Evolutionary conservation across 2,329 filamentous ascomycete genomes (phyloP).

Genomic region (Thielaviopsis populi): DNA sequence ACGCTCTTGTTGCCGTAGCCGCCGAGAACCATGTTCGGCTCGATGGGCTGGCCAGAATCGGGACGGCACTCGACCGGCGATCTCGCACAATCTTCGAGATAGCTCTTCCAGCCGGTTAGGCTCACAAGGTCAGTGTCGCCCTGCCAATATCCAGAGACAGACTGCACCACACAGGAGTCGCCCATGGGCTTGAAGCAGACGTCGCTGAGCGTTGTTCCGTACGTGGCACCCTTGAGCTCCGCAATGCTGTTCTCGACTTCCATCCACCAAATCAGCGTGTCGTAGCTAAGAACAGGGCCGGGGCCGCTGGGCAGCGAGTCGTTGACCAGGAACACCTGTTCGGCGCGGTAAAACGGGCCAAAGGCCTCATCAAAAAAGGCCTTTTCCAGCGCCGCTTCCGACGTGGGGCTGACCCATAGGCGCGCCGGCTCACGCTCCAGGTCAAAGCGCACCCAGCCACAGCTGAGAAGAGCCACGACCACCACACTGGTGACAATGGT

Average conservation of each 20-base stretch:
- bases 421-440: slow-evolving; percentile 81
- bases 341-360: slow-evolving; percentile 86
- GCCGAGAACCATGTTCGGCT: slow-evolving; percentile 72
- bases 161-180: slow-evolving; percentile 81
- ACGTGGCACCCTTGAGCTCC: slow-evolving; percentile 53
- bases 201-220: slow-evolving; percentile 58
- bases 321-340: slow-evolving; percentile 89
- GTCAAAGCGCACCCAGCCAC: slow-evolving; percentile 80
- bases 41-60: slow-evolving; percentile 75
- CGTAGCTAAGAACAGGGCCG: slow-evolving; percentile 71
- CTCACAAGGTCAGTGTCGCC: slow-evolving; percentile 47
- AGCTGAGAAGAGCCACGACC: slow-evolving; percentile 60
- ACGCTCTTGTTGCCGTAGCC: slow-evolving; percentile 53
- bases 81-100: slow-evolving; percentile 57
- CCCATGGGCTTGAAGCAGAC: slow-evolving; percentile 91
- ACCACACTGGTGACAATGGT: slow-evolving; percentile 67
- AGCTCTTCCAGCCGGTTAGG: slow-evolving; percentile 53
- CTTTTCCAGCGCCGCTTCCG: slow-evolving; percentile 82
- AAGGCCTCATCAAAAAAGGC: slow-evolving; percentile 86
- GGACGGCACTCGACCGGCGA: slow-evolving; percentile 77
- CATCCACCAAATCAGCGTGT: slow-evolving; percentile 88
- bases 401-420: slow-evolving; percentile 92
- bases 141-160: slow-evolving; percentile 77
- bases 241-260: slow-evolving; percentile 67
- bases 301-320: slow-evolving; percentile 51